Conservation (phyloP, 1,139 yeast species). For the Meyerozyma sp. region DNA sequence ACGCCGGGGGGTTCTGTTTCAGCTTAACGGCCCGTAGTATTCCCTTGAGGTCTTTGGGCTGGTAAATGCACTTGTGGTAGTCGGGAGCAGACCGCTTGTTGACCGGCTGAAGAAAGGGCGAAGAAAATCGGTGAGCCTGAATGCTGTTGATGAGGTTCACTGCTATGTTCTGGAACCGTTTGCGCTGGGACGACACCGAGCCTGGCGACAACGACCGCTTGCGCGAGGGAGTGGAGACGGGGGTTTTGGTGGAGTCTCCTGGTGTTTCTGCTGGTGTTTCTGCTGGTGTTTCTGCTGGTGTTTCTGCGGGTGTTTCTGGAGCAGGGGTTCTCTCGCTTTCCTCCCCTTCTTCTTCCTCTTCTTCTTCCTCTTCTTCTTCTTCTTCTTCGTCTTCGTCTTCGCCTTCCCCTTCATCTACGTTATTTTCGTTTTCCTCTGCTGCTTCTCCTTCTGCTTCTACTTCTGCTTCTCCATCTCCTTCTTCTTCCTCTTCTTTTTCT, state of each 20-base stretch:
- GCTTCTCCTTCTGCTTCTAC: constrained; percentile 24
- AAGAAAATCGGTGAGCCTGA: constrained; percentile 67
- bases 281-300: background rate
- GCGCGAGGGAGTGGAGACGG: constrained; percentile 3
- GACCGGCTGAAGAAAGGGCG: constrained; percentile 70
- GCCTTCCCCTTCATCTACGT: constrained; percentile 22
- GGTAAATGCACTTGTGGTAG: constrained; percentile 54
- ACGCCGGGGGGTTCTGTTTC: constrained; percentile 33
- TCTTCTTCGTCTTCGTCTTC: constrained; percentile 6
- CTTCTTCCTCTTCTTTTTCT: constrained; percentile 11
- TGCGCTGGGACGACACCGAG: constrained; percentile 26
- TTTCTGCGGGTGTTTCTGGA: constrained; percentile 1
- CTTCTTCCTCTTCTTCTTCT: constrained; percentile 3
- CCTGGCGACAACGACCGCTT: constrained; percentile 25
- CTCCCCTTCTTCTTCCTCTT: constrained; percentile 5
- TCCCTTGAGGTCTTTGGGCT: constrained; percentile 65
- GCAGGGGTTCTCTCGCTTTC: constrained; percentile 5
- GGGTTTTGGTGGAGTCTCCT: background rate
- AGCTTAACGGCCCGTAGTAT: constrained; percentile 52
- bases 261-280: background rate
- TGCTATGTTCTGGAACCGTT: constrained; percentile 51
- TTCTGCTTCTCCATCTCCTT: constrained; percentile 21
- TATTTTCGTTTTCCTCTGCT: constrained; percentile 9
- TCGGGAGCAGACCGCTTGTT: constrained; percentile 64
- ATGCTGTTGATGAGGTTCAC: constrained; percentile 58